phyloP scores from a whole-genome alignment of 2,329 filamentous ascomycete genomes.

The Aciculosporium take region DNA sequence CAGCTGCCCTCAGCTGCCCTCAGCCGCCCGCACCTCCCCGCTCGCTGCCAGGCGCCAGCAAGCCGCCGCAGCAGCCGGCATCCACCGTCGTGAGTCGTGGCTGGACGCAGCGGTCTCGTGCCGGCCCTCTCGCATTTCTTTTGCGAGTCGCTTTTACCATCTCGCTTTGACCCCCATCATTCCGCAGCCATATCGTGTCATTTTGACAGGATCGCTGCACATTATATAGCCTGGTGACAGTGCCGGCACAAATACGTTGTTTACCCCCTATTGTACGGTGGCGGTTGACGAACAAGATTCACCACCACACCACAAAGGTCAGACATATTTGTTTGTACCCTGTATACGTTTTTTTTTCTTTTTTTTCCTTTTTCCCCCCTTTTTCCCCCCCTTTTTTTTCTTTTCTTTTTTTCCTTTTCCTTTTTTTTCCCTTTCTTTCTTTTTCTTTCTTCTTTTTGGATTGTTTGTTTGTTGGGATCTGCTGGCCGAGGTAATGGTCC shows the following conservation, averaged over 20 bases:
- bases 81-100: no score
- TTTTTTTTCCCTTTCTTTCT: no score
- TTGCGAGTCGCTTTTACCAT: no score
- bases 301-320: conserved; percentile 3
- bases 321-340: conserved; percentile 3
- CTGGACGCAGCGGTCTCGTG: no score
- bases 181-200: conserved; percentile 1
- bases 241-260: conserved; percentile 2
- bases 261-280: background rate
- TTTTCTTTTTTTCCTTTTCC: no score
- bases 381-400: no score
- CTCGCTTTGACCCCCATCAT: conserved; percentile 3
- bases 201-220: conserved; percentile 4
- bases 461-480: conserved; percentile 2
- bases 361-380: no score
- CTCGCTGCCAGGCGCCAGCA: conserved; percentile 1
- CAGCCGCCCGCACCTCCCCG: background rate
- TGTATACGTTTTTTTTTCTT: conserved; percentile 3
- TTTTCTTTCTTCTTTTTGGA: no score
- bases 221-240: background rate
- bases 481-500: conserved; percentile 13
- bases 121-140: no score
- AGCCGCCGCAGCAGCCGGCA: background rate
- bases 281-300: background rate
- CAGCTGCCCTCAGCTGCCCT: background rate